These are phyloP conservation scores for Spencermartinsiella europaea DNA, from an alignment of 805 yeast species.

Conservation along the genomic window DNA sequence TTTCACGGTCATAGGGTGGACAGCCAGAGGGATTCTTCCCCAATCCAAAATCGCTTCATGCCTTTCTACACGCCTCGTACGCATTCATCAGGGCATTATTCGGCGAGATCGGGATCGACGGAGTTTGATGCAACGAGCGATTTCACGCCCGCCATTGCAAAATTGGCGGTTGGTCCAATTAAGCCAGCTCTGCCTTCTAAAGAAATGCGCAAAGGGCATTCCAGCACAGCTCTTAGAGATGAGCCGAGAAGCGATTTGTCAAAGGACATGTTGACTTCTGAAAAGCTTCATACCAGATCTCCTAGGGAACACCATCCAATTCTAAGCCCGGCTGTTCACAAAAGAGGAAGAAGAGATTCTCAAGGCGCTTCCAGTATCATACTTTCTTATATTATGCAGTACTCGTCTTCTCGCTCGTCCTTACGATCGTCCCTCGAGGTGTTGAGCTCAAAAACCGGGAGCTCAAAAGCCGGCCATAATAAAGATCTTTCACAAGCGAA, in stretches of 20 bases:
- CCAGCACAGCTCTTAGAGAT: neutral
- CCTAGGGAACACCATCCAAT: too few relatives aligned
- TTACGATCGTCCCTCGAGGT: neutral
- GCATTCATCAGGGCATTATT: neutral
- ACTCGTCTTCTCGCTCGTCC: neutral
- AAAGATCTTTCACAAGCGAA: too few relatives aligned
- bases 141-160: too few relatives aligned
- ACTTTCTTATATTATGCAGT: neutral
- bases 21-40: too few relatives aligned
- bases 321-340: too few relatives aligned
- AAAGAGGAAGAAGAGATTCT: neutral
- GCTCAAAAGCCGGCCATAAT: too few relatives aligned
- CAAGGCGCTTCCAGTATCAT: neutral
- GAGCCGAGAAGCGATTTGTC: neutral
- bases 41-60: too few relatives aligned
- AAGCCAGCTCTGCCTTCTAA: too few relatives aligned
- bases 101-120: neutral
- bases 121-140: neutral
- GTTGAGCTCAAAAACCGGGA: too few relatives aligned
- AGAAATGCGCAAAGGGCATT: neutral
- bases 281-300: too few relatives aligned
- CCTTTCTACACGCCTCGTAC: neutral
- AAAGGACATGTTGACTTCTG: neutral
- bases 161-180: too few relatives aligned
- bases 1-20: too few relatives aligned